These are phyloP conservation scores for Debaryomyces tyrocola DNA, from an alignment of 805 yeast species.

Conservation along the genomic window DNA sequence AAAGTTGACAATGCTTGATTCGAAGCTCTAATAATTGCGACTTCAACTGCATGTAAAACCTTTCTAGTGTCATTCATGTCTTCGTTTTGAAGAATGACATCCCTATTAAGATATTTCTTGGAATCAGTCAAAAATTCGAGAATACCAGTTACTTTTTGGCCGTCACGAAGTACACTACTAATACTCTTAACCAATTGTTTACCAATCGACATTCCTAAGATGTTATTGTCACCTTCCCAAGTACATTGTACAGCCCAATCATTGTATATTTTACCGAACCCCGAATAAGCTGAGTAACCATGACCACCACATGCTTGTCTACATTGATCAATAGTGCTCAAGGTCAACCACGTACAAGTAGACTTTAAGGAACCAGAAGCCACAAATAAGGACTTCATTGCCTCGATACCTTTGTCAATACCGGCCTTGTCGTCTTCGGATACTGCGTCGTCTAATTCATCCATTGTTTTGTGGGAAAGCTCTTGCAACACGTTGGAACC, in stretches of 20 bases:
- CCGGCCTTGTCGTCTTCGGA: conserved; percentile 47
- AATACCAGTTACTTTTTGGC: conserved; percentile 45
- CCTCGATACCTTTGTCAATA: conserved; percentile 49
- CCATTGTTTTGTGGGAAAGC: conserved; percentile 51
- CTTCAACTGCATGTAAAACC: conserved; percentile 28
- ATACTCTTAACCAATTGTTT: conserved; percentile 63
- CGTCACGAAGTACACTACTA: conserved; percentile 34
- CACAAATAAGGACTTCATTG: conserved; percentile 73
- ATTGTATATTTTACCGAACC: conserved; percentile 79
- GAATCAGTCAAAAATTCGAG: conserved; percentile 41
- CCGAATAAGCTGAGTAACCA: conserved; percentile 89
- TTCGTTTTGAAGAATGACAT: conserved; percentile 7
- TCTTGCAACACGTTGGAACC: conserved; percentile 60
- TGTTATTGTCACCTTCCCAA: conserved; percentile 96
- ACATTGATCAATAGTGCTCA: conserved; percentile 76
- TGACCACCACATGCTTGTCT: conserved; percentile 94
- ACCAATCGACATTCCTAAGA: conserved; percentile 79
- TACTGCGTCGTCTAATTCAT: conserved; percentile 53
- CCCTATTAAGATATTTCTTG: conserved; percentile 22
- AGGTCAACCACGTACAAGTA: conserved; percentile 79
- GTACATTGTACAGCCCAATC: conserved; percentile 96
- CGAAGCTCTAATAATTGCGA: conserved; percentile 40
- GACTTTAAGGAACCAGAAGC: conserved; percentile 85
- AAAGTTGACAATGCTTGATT: conserved; percentile 31
- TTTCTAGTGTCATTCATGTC: conserved; percentile 23